Base-by-base conservation (phyloP, 2,329 filamentous ascomycete species). In the Aspergillus sp. region DNA sequence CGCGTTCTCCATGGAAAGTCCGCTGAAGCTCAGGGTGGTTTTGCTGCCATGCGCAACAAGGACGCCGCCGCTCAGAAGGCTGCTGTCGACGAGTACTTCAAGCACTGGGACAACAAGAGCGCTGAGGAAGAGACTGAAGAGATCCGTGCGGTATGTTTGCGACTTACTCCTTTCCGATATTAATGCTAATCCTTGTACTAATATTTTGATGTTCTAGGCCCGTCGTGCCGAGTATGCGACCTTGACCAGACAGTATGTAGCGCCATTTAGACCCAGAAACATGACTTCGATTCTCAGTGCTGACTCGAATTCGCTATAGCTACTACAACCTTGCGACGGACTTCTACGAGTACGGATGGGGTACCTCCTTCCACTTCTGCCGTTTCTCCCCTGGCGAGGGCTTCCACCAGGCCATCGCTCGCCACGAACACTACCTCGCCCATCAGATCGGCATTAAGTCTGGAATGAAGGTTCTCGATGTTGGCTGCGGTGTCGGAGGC, bases 251-350 rank as follows among this genome's bases (percentile, higher is more conserved):
- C 92, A 97, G 89, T 95, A 85, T 70, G 89, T 84, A 23, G 30
- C 23, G 5, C 12, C 17, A 30, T 41, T 52, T 30, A 6, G 43
- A 57, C 2, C 10, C 12, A 47, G 25, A 32, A 28, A 7, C 43
- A 57, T 36, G 32, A 6, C 12, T 13, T 54, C 38, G 36, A 43
- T 55, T 25, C n/a, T 53, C 38, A 39, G 57, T 28, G 57, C 19
- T 65, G 32, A 64, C 45, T 32, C 32, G 41, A 30, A 15, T 8
- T 15, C 12, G 19, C 30, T 47, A 28, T 67, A 92, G 90, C 78
- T 97, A 97, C 85, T 97, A 97, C 83, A 96, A 97, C 80, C 87
- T 97, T 52, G 92, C 91, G n/a, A 97, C 93, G 68, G 93, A 97
- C 74, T 80, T 97, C 54, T 97, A 97, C 83, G 95, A 98, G 82